phyloP scores from a whole-genome alignment of 2,329 filamentous ascomycete genomes.

The Leptoxyphium fumago region DNA sequence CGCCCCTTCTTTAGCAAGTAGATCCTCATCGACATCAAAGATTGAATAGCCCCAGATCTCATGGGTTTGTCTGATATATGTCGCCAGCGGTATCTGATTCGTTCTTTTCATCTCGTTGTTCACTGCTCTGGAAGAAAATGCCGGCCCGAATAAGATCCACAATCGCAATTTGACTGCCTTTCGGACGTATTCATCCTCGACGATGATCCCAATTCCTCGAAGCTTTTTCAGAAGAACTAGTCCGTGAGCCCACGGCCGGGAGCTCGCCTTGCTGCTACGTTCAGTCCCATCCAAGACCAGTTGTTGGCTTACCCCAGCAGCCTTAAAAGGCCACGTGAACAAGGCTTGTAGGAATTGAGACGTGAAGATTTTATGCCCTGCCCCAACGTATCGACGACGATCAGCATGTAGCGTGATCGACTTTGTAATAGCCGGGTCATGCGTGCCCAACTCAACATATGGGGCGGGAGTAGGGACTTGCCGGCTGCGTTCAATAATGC shows the following conservation, averaged over 20 bases:
- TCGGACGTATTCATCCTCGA: slow-evolving; percentile 5
- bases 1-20: slow-evolving; percentile 4
- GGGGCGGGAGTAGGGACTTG: not conserved
- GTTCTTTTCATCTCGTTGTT: slow-evolving; percentile 8
- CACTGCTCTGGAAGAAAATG: slow-evolving; percentile 7
- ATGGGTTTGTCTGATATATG: slow-evolving; percentile 19
- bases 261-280: not conserved
- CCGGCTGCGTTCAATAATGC: not conserved
- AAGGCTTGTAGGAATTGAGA: slow-evolving; percentile 15
- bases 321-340: slow-evolving; percentile 20
- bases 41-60: slow-evolving; percentile 11
- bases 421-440: not conserved
- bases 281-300: slow-evolving; percentile 1
- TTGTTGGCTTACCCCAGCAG: slow-evolving; percentile 5
- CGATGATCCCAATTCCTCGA: slow-evolving; percentile 1
- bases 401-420: not conserved
- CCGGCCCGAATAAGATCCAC: slow-evolving; percentile 22
- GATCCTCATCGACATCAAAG: slow-evolving; percentile 6
- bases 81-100: slow-evolving; percentile 12
- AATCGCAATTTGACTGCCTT: slow-evolving; percentile 15
- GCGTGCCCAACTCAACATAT: not conserved
- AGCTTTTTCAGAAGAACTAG: slow-evolving; percentile 15
- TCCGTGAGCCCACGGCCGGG: slow-evolving; percentile 16
- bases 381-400: not conserved
- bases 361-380: slow-evolving; percentile 11